Base-by-base conservation (phyloP, 1,284 basidiomycete species). In the Phellopilus nigrolimitatus region DNA sequence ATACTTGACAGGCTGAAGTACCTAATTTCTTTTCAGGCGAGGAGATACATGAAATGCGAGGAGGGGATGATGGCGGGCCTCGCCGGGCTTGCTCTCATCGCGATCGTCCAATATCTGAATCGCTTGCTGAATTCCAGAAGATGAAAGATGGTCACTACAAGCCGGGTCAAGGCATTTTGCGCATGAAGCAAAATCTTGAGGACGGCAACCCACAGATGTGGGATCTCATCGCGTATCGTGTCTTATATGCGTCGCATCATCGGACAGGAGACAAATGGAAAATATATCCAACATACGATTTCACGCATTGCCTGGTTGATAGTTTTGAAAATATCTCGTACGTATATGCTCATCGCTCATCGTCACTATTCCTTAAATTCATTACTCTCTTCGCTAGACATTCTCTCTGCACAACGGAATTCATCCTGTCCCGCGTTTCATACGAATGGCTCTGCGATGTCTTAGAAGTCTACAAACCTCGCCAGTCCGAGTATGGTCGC, bases 361-460 rank as follows among this genome's bases (percentile, higher is more conserved):
- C 22, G 34, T n/a, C 44, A 40, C 22, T 19, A 33, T 15, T 25
- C 15, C 41, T 17, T 42, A 40, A 5, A 25, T 27, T 36, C 28
- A 22, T 28, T 19, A 34, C 43, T 30, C 28, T 41, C 24, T 46
- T 24, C 19, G 27, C 41, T 57, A 97, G 93, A 33, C 97, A 99
- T 74, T 99, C 97, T 2, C 76, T 99, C 15, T 99, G 97, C 67
- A 99, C 97, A 1, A 86, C 84, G 36, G 97, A 99, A 67, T 99
- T 99, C 67, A 86, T 98, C 60, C 83, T 88, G n/a, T 93, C 95
- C 7, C 88, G 97, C 50, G 91, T 95, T 64, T 97, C 94, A 0
- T 99, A 99, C 68, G 97, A 99, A 64, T 99, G 97, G 97, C 79
- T 99, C 12, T 99, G 97, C 64, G 95, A 99, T 65, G 92, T 91